Evolutionary conservation across 1,284 basidiomycete genomes (phyloP), one percentile per base, ranked within the genome.

Genomic region (Naganishia liquefaciens): DNA sequence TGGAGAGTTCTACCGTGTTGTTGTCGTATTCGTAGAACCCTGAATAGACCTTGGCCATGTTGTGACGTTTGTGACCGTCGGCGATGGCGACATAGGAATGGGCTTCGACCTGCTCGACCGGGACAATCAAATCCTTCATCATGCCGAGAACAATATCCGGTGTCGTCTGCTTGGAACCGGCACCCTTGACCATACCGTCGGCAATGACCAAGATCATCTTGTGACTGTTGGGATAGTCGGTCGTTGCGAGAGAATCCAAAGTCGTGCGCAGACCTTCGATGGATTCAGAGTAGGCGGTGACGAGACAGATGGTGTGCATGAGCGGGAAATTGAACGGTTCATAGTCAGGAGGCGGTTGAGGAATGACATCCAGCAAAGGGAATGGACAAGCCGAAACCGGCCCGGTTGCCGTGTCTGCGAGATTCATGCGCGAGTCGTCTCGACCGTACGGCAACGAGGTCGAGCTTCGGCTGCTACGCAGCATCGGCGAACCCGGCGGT

Each of bases 51-150:
- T 95, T 95, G 66, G 95, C 95, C 93, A 96, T 96, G 80, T 99
- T 99, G 84, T 98, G 95, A 25, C 92, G 86, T 82, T 98, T 99
- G 83, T 97, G 92, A 37, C 96, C 96, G 77, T 99, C 94, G 27
- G 96, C 96, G 73, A 99, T 98, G 67, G 96, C 93, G 52, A 98
- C 93, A 76, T 99, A 99, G 55, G 93, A 96, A 74, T 96, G 90
- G 9, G 93, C 83, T 76, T 97, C 92, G 54, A 98, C 93, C 67
- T 98, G 91, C 39, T 88, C 82, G 0, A 87, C 84, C 0, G 87
- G 81, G n/a, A 92, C 83, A 66, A 97, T 82, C 63, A 97, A 86
- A 51, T 99, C 94, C 81, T 90, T 93, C 96, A 99, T 98, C 96
- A 99, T 99, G 54, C 85, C 82, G 70, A 99, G 80, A 73, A 89